Percentiles rank a stretch among this genome's conserved stretches.
Evolutionary conservation across 2,329 filamentous ascomycete genomes (phyloP).

Genomic region (Beauveria sp.): DNA sequence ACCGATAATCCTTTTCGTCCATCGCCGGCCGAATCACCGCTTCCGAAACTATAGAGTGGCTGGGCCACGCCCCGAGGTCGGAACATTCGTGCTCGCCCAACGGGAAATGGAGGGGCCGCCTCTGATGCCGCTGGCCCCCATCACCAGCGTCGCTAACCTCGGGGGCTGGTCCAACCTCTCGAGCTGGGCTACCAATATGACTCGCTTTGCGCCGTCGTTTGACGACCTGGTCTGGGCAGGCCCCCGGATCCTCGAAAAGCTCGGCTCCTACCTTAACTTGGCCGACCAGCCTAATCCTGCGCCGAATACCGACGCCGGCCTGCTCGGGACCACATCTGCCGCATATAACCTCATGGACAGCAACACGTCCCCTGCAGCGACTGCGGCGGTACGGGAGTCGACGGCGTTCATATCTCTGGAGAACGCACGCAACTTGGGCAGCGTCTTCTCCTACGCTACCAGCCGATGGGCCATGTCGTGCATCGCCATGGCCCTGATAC

Average conservation of each 20-base stretch:
- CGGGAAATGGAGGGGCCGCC: conserved; percentile 1
- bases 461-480: conserved; percentile 90
- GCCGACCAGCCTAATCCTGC: conserved; percentile 54
- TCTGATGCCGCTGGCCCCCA: background rate
- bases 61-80: background rate
- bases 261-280: conserved; percentile 55
- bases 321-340: conserved; percentile 18
- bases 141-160: background rate
- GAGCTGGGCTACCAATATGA: conserved; percentile 50
- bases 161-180: conserved; percentile 46
- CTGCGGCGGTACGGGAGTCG: conserved; percentile 21
- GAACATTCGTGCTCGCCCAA: background rate
- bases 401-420: conserved; percentile 44
- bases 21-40: background rate
- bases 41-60: background rate
- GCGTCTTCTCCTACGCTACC: conserved; percentile 82
- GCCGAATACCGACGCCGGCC: conserved; percentile 26
- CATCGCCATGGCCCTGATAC: conserved; percentile 74
- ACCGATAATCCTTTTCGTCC: background rate
- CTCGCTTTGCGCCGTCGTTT: conserved; percentile 54
- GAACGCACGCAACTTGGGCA: conserved; percentile 63
- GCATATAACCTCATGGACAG: conserved; percentile 24
- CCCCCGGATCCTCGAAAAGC: conserved; percentile 61
- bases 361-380: background rate
- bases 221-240: conserved; percentile 63